Evolutionary conservation across 225 moss, liverwort and hornwort genomes (phyloP).

Genomic region (Neckera pumila): DNA sequence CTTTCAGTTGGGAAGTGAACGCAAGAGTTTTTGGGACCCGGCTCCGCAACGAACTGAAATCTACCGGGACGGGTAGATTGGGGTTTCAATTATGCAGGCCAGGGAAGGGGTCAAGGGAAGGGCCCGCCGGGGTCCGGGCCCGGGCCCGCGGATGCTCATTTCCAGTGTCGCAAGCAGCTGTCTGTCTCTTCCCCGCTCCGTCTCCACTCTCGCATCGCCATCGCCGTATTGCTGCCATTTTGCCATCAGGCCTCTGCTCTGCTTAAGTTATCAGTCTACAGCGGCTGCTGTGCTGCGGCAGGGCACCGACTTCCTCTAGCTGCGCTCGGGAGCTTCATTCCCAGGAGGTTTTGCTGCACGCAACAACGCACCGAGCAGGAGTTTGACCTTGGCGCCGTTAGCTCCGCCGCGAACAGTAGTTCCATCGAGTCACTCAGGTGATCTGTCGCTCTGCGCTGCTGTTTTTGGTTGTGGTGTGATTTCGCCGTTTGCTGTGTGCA

Average conservation of each 20-base stretch:
- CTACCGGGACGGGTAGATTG: not conserved
- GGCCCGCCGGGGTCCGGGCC: not conserved
- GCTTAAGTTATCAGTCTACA: not conserved
- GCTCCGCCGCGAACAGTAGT: not conserved
- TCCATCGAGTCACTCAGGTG: not conserved
- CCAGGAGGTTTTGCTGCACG: too few relatives aligned
- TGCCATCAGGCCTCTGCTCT: not conserved
- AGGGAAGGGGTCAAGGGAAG: conserved; percentile 17
- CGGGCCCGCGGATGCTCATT: not conserved
- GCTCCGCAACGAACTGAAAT: not conserved
- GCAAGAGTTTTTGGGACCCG: not conserved
- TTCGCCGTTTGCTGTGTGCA: not conserved
- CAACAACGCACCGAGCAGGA: not conserved
- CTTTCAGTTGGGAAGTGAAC: not conserved
- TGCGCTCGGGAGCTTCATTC: not conserved
- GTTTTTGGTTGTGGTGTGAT: not conserved
- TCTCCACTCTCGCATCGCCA: not conserved
- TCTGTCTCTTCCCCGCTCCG: not conserved
- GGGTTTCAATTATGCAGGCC: conserved; percentile 9
- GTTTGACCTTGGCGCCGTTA: not conserved
- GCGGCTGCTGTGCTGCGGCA: too few relatives aligned
- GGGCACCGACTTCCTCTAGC: not conserved
- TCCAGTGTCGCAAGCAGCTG: not conserved
- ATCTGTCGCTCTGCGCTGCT: not conserved
- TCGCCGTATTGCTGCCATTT: not conserved